Percentiles rank a stretch among this genome's conserved stretches.
phyloP scores from a whole-genome alignment of 345 rosid species.

The Eucalyptus brandiana region DNA sequence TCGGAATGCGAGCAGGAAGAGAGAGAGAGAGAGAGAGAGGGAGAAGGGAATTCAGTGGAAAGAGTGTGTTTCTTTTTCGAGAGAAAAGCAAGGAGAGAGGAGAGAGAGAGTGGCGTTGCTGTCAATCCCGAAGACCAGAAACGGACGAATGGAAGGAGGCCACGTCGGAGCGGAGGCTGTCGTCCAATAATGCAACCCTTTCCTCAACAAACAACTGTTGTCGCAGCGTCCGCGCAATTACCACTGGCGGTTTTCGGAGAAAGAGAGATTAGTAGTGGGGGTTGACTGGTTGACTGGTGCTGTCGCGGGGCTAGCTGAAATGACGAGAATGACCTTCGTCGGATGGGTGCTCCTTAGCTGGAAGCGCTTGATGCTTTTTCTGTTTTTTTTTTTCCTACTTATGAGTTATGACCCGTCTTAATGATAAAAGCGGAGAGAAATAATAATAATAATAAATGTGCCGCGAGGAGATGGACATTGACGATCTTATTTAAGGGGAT shows the following conservation, averaged over 20 bases:
- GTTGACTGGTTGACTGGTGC: not conserved
- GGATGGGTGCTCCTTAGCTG: not conserved
- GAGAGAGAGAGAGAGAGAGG: slow-evolving; percentile 4
- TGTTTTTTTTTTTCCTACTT: not conserved
- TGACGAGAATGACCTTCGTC: not conserved
- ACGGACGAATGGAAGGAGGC: slow-evolving; percentile 1
- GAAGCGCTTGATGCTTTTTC: not conserved
- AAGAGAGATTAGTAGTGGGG: not conserved
- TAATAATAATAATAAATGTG: not conserved
- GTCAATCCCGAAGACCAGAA: slow-evolving; percentile 33
- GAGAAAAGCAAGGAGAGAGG: slow-evolving; percentile 1
- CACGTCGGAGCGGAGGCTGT: slow-evolving; percentile 24
- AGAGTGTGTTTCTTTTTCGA: not conserved
- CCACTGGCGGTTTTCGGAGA: not conserved
- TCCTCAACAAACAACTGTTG: not conserved
- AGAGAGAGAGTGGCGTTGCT: slow-evolving; percentile 2
- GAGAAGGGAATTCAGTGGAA: not conserved
- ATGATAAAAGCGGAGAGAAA: not conserved
- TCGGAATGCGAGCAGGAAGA: slow-evolving; percentile 1
- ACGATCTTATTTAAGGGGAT: not conserved
- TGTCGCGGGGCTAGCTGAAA: not conserved
- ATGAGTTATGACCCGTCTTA: not conserved
- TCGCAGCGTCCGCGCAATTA: not conserved
- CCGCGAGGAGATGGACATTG: not conserved
- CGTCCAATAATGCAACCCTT: not conserved